Base-by-base conservation (phyloP, 805 yeast genomes). In the Yamadazyma endophytica region DNA sequence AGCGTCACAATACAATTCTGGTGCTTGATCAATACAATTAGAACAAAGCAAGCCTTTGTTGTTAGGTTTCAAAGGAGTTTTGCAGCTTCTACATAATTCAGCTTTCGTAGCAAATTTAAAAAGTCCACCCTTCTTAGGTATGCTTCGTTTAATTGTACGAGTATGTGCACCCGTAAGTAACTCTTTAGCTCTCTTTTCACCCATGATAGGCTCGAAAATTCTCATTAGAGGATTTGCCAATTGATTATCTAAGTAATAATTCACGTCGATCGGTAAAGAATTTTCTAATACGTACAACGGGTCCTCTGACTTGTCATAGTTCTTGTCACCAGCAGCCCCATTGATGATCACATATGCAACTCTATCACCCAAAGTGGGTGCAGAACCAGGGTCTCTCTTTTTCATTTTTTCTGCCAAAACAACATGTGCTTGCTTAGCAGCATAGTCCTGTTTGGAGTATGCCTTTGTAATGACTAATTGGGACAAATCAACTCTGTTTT, bases 351-450 rank as follows among this genome's bases (percentile, higher is more conserved):
- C 98, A 53, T 90, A 92, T 5, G 97, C 97, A 19, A 92, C 97
- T 61, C 99, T 84, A 54, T 92, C 99, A 36, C 99, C 99, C 28
- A 92, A 72, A 9, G 87, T 79, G 3, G 98, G 98, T 1, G 98
- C 98, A 6, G 95, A 82, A 15, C 99, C 99, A 0, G 95, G 82
- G 52, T 92, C 99, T 67, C 99, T 81, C 54, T 88, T 87, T 32
- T 79, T 74, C 97, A 92, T 92, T 47, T 97, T 72, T 49, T 89
- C 96, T 0, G 98, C 96, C 26, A 92, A 70, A 45, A 90, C 97
- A 17, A 89, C 95, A 57, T 92, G 99, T 0, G 98, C 97, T 56
- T 92, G 98, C 41, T 92, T 95, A 17, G 89, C 95, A 3, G 96
- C 83, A 56, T 92, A 92, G 49, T 92, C 96, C 31, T 84, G 82